These are phyloP conservation scores for Euphorbia corollata DNA, from an alignment of 441 rosid genomes.

Conservation along the genomic window DNA sequence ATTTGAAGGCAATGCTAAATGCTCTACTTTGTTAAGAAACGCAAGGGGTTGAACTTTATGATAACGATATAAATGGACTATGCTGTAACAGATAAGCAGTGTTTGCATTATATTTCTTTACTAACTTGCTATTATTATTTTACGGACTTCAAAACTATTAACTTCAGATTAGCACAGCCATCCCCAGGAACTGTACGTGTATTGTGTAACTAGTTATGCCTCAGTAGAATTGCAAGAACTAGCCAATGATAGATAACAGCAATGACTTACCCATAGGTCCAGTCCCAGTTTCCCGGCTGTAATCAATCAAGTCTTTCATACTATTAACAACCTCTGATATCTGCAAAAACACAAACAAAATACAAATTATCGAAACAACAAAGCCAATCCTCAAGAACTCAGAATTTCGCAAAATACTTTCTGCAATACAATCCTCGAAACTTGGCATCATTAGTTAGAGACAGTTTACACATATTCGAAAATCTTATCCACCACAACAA, in stretches of 20 bases:
- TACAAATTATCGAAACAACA: neutral
- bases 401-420: neutral
- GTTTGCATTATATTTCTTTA: too few relatives aligned
- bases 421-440: neutral
- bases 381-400: neutral
- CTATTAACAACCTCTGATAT: conserved; percentile 98
- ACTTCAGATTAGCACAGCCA: neutral
- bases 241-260: neutral
- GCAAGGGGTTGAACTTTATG: too few relatives aligned
- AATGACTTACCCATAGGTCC: conserved; percentile 91
- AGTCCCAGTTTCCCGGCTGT: conserved; percentile 73
- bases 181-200: too few relatives aligned
- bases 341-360: conserved; percentile 37
- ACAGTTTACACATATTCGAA: neutral
- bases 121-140: too few relatives aligned
- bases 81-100: too few relatives aligned
- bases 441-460: neutral
- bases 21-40: too few relatives aligned
- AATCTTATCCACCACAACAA: neutral
- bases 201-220: neutral
- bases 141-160: too few relatives aligned
- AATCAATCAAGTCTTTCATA: conserved; percentile 98
- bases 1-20: too few relatives aligned
- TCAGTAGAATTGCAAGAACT: neutral
- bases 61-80: too few relatives aligned